Evolutionary conservation across 2,329 filamentous ascomycete species (phyloP), one percentile per base, ranked within the genome.

Genomic region (Aspergillus niger): DNA sequence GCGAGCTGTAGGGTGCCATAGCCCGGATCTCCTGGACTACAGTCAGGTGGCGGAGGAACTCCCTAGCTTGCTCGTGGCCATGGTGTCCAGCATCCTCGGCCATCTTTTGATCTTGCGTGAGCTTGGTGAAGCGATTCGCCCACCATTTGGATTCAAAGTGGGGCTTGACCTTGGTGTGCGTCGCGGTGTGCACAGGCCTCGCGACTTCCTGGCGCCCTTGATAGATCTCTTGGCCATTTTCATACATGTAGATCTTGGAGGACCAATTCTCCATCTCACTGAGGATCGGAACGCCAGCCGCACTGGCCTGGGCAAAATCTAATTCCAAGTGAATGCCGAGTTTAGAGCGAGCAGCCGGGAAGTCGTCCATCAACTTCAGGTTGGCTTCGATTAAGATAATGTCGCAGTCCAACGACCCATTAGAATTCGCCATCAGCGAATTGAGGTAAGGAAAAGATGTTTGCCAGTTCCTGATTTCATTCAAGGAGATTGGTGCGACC

Each of bases 21-120:
- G 77, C 77, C n/a, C 73, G 74, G 6, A 82, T 69, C 65, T 81
- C 79, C 58, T 81, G 79, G 55, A 80, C 78, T 36, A 78, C 77
- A 10, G 77, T 77, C 47, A 81, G 66, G n/a, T 72, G 73, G 47
- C 72, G 72, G 61, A 81, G 72, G 60, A 72, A 78, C 6, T 69
- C 70, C 47, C 74, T 67, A 2, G 72, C 74, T 39, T 70, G 67
- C 15, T 77, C 72, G 8, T 74, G 74, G 13, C 70, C 67, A 44
- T 73, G 68, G 26, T 75, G 69, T 8, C 73, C 75, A 0, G 70
- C 70, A 36, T 74, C 70, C 63, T 79, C 76, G 10, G 75, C 74
- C 58, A 73, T 69, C 41, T 73, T 75, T 64, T 72, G 77, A 17
- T 75, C 72, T 61, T 78, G 73, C 2, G 76, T 79, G 57, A 79